Base-by-base conservation (phyloP, 2,329 filamentous ascomycete species). In the Ophiostoma tasmaniense region DNA sequence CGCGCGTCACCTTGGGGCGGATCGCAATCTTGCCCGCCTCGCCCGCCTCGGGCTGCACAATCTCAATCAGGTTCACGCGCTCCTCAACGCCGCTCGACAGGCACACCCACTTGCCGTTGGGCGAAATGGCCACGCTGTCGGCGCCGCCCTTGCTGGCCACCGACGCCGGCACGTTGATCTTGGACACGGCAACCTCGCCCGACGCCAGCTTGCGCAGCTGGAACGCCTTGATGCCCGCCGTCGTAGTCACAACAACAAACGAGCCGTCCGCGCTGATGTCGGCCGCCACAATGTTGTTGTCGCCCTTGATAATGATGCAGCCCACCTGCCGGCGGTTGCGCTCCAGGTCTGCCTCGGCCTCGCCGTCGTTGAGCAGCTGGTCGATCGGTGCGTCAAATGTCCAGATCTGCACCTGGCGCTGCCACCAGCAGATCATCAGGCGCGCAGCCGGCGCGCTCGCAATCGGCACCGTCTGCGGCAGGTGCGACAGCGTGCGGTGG, bases 381-480 rank as follows among this genome's bases (percentile, higher is more conserved):
- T 78, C 78, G 20, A 84, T 78, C 4, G 83, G 78, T 70, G 79
- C 79, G 65, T 76, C 80, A 20, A 87, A 75, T 52, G 81, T 85
- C 93, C 93, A 99, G 71, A 99, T 85, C 73, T 90, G 89, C 66
- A 98, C 83, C 76, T 96, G 91, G 69, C 90, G 85, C 73, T 94
- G 91, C 92, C 93, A 98, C 91, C 93, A 98, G 77, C 91, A 92
- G 75, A 95, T 86, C 33, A 99, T 80, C 28, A 97, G 81, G 66
- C 95, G 87, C 61, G 89, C 88, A 59, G 85, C 85, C 1, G 89
- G 82, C 3, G 93, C 90, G 73, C 91, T 93, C 45, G 86, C 81
- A 8, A 97, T 78, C 2, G 90, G 88, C 1, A 91, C 85, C 66
- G 86, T 83, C 75, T 97, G 93, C 2, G 95, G 94, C 17, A 99